Percentiles rank a stretch among this genome's conserved stretches.
Conservation (phyloP, 163 green algal species). For the Scenedesmus sp. region DNA sequence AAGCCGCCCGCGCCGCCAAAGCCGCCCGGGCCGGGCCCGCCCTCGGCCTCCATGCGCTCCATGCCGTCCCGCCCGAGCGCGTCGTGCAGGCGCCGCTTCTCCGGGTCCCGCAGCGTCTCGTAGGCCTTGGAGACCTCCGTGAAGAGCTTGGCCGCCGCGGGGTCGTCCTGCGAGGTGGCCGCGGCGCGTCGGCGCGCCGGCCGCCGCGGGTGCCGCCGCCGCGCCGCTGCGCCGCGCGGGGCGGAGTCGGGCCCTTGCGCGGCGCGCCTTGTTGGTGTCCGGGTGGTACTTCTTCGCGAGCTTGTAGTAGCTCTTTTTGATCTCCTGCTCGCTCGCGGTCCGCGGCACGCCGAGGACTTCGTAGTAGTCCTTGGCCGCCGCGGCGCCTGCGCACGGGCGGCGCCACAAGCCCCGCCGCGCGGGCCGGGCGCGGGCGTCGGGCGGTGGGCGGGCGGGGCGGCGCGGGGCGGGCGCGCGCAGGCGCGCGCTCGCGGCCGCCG, state of each 20-base stretch:
- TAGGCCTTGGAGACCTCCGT: conserved; percentile 93
- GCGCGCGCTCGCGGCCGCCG: too few species aligned
- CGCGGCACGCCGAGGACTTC: conserved; percentile 78
- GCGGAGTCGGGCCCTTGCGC: neutral
- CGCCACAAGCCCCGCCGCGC: too few species aligned
- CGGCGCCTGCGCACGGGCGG: too few species aligned
- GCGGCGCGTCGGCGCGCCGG: neutral
- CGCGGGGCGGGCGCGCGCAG: neutral
- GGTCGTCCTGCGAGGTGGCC: conserved; percentile 57
- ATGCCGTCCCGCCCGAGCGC: conserved; percentile 68
- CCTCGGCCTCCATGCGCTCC: conserved; percentile 73
- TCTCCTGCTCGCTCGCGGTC: conserved; percentile 77
- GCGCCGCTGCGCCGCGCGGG: neutral
- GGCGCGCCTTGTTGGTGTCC: conserved; percentile 89
- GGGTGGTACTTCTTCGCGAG: conserved; percentile 94
- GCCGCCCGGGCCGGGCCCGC: conserved; percentile 38
- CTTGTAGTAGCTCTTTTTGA: conserved; percentile 94
- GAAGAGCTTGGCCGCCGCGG: conserved; percentile 80
- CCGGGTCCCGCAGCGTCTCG: conserved; percentile 85
- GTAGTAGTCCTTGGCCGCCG: conserved; percentile 80
- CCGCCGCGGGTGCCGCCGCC: conserved; percentile 14
- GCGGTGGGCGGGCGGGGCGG: too few species aligned
- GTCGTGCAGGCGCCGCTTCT: conserved; percentile 83
- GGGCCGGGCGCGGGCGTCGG: too few species aligned
- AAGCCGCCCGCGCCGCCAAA: conserved; percentile 36